Conservation (phyloP, 345 rosid genomes). For the Heritiera littoralis region DNA sequence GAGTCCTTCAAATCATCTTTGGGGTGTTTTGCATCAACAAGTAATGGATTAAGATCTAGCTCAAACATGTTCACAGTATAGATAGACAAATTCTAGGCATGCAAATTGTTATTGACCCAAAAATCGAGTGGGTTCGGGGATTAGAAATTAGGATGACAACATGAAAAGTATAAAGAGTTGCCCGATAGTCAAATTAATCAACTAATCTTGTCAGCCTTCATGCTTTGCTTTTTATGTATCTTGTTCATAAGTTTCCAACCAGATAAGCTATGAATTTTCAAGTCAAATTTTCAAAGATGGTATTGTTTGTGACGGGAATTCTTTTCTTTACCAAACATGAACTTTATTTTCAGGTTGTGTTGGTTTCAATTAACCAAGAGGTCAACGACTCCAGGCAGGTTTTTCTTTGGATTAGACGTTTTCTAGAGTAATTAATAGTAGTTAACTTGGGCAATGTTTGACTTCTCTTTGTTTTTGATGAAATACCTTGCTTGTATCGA, state of each 20-base stretch:
- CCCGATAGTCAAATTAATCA: neutral
- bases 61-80: slow-evolving; percentile 16
- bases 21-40: slow-evolving; percentile 14
- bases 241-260: neutral
- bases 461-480: no score
- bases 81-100: neutral
- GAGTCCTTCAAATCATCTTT: slow-evolving; percentile 42
- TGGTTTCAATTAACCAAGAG: neutral
- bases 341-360: neutral
- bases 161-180: neutral
- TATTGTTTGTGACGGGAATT: neutral
- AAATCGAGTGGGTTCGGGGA: no score
- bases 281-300: slow-evolving; percentile 5
- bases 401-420: neutral
- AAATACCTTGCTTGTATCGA: neutral
- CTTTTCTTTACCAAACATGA: no score
- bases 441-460: neutral
- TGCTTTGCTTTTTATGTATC: neutral
- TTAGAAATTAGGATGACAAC: neutral
- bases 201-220: neutral
- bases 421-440: neutral
- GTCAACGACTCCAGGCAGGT: neutral
- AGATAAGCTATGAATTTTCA: neutral
- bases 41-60: slow-evolving; percentile 24
- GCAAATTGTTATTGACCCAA: neutral